Evolutionary conservation across 1,284 basidiomycete genomes (phyloP), one percentile per base, ranked within the genome.

Genomic region (Phellinidium pouzarii): DNA sequence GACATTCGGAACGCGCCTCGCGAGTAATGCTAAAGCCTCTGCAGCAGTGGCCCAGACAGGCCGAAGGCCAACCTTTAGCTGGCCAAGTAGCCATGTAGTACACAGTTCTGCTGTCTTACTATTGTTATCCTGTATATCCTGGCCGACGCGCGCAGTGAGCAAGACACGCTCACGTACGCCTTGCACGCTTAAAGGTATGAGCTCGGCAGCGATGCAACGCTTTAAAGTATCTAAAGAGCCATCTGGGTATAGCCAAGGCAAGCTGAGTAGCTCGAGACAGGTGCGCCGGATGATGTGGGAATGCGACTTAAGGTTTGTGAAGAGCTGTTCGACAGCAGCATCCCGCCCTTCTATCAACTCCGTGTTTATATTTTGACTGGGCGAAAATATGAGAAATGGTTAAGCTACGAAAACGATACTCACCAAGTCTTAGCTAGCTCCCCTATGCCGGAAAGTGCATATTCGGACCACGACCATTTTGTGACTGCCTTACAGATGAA

Each of bases 31-130:
- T 1, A 97, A 68, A 0, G 87, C 83, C 5, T 77, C 75, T 14
- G 82, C 77, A 1, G 91, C 80, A n/a, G 93, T 86, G 4, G 79
- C 77, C 87, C 93, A 98, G 9, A 95, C 62, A 0, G 94, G 94
- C 29, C 90, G 79, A 44, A 96, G 72, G 65, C 93, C 93, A 59
- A 96, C 87, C 69, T 96, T 96, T 45, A 96, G 72, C 66, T 96
- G 93, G 2, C 86, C 89, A 41, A 86, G 72, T 14, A 91, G 62
- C 87, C 88, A 91, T 37, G 78, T 65, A 5, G 71, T 67, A 56
- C 76, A 78, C 19, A 84, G 62, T 53, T 82, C 79, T 0, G 77
- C 77, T 4, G 75, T 74, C 22, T 77, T 59, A 7, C 71, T 68
- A 54, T 80, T 80, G 5, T 71, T 76, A 44, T 76, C 76, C 45